These are phyloP conservation scores for Alternaria brassicicola DNA, from an alignment of 2,329 filamentous ascomycete genomes.

Conservation along the genomic window DNA sequence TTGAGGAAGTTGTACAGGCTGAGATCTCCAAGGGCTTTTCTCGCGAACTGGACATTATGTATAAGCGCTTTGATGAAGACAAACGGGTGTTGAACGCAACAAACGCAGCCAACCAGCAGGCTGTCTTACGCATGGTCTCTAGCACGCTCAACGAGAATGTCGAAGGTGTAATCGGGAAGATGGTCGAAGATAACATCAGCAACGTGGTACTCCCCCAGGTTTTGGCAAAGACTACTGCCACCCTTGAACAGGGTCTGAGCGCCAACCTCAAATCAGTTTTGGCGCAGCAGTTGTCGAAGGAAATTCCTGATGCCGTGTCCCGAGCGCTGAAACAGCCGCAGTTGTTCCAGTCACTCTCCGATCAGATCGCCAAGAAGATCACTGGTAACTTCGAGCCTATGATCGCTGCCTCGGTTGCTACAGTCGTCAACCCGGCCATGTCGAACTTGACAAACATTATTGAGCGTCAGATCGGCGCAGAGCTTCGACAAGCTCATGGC, in stretches of 20 bases:
- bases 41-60: constrained; percentile 61
- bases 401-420: constrained; percentile 59
- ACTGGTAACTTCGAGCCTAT: constrained; percentile 72
- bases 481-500: constrained; percentile 58
- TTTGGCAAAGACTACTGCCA: constrained; percentile 68
- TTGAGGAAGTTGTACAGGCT: constrained; percentile 55
- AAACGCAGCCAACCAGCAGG: constrained; percentile 69
- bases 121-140: constrained; percentile 71
- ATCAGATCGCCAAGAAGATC: constrained; percentile 72
- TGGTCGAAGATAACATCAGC: constrained; percentile 78
- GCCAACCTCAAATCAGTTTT: constrained; percentile 71
- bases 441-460: constrained; percentile 72
- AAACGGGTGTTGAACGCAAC: constrained; percentile 67
- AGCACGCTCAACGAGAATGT: constrained; percentile 73
- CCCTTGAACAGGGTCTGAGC: constrained; percentile 74
- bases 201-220: constrained; percentile 77
- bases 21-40: constrained; percentile 55
- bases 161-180: constrained; percentile 75
- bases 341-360: constrained; percentile 72
- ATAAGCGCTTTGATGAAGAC: constrained; percentile 72
- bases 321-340: constrained; percentile 76
- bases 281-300: constrained; percentile 70
- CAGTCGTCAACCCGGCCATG: constrained; percentile 67
- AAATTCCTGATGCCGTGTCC: constrained; percentile 72
- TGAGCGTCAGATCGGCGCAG: constrained; percentile 63